These are phyloP conservation scores for Aspergillus diversus DNA, from an alignment of 495 filamentous ascomycete genomes.

Conservation along the genomic window DNA sequence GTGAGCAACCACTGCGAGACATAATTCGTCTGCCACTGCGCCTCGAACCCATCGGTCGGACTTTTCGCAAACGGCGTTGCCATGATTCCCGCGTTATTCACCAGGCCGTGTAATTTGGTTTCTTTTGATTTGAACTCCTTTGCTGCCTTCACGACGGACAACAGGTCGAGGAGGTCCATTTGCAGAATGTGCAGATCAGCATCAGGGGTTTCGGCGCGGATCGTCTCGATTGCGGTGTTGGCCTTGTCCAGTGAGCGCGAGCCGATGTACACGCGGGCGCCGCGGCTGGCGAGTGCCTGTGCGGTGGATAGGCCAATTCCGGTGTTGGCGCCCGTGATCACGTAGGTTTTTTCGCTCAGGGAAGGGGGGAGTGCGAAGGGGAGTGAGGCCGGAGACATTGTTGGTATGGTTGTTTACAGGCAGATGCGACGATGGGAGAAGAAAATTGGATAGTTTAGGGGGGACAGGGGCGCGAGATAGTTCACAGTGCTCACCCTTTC, in stretches of 20 bases:
- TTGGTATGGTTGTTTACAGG: background rate
- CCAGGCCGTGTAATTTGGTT: slow-evolving; percentile 2
- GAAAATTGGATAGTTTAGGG: background rate
- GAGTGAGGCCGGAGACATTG: background rate
- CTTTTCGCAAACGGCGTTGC: slow-evolving; percentile 2
- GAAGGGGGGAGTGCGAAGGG: background rate
- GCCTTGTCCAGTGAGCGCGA: slow-evolving; percentile 1
- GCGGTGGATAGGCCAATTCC: slow-evolving; percentile 1
- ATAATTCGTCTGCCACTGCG: slow-evolving; percentile 10
- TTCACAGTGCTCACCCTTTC: background rate
- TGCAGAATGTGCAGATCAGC: background rate
- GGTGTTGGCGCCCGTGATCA: slow-evolving; percentile 1
- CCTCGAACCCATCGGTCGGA: background rate
- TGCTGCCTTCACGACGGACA: background rate
- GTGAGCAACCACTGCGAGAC: slow-evolving; percentile 4
- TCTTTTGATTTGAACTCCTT: background rate
- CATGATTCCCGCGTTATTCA: slow-evolving; percentile 7
- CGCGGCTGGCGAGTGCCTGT: background rate
- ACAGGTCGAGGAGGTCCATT: slow-evolving; percentile 4
- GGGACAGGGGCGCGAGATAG: background rate
- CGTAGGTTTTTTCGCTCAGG: slow-evolving; percentile 1
- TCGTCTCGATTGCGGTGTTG: background rate
- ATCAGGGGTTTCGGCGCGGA: background rate
- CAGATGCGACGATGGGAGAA: background rate
- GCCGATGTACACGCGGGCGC: slow-evolving; percentile 8